Evolutionary conservation across 2,329 filamentous ascomycete genomes (phyloP).

Genomic region (Didymellaceae sp.): DNA sequence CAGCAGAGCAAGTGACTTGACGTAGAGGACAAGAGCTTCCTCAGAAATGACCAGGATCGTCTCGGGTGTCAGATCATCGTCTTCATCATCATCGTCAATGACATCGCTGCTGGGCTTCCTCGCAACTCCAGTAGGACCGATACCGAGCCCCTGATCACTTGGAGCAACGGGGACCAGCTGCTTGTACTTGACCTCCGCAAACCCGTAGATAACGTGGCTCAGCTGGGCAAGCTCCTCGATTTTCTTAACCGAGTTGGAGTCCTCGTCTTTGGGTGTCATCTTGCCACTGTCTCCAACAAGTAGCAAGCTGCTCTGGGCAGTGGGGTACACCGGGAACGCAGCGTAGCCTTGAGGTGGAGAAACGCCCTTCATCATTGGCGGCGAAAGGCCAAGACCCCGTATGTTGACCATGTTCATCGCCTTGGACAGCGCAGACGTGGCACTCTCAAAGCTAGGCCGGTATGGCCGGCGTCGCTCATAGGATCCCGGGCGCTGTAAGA

Average conservation of each 20-base stretch:
- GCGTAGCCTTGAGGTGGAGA: constrained; percentile 79
- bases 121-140: constrained; percentile 58
- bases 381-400: constrained; percentile 72
- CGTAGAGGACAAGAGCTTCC: constrained; percentile 92
- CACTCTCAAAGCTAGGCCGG: constrained; percentile 73
- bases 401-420: constrained; percentile 92
- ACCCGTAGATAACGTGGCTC: constrained; percentile 95
- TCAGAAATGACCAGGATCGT: constrained; percentile 88
- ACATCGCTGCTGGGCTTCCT: constrained; percentile 54
- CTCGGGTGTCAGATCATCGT: constrained; percentile 78
- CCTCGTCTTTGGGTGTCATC: constrained; percentile 72
- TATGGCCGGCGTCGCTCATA: constrained; percentile 82
- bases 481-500: constrained; percentile 76
- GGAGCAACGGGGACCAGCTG: constrained; percentile 91
- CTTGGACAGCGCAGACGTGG: constrained; percentile 91
- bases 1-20: constrained; percentile 88
- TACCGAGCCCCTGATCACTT: constrained; percentile 71
- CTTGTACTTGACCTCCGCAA: constrained; percentile 98
- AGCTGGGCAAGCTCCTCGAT: constrained; percentile 92
- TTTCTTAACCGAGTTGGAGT: constrained; percentile 75
- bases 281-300: constrained; percentile 68
- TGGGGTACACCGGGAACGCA: constrained; percentile 84
- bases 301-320: constrained; percentile 72
- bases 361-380: constrained; percentile 64
- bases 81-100: constrained; percentile 58